Conservation (phyloP, 352 stramenopile genomes). For the Aphanomyces euteiches region DNA sequence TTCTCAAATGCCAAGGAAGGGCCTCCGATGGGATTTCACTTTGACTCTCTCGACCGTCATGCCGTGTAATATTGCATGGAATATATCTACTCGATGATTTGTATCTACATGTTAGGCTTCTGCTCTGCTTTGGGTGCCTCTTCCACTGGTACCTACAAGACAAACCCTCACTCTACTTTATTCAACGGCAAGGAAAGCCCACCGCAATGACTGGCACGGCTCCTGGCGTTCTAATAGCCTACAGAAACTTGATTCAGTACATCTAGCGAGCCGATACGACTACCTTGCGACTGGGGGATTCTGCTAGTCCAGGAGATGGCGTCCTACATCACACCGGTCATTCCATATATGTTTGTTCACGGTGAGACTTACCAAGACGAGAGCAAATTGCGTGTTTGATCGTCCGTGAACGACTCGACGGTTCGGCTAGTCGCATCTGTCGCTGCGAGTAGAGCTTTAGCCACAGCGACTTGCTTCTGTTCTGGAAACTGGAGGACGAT, state of each 20-base stretch:
- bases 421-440: neutral
- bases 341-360: neutral
- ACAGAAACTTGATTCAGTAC: neutral
- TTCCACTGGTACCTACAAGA: no score
- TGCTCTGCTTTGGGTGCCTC: no score
- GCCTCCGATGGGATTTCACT: no score
- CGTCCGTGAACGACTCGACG: neutral
- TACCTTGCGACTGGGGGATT: neutral
- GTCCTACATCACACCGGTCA: neutral
- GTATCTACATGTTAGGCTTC: no score
- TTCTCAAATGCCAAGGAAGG: no score
- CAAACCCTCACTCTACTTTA: no score
- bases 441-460: neutral
- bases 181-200: no score
- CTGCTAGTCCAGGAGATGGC: neutral
- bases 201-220: neutral
- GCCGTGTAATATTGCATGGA: no score
- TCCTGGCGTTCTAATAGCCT: neutral
- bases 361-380: neutral
- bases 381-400: neutral
- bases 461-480: neutral
- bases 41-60: no score
- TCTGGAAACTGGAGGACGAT: slow-evolving; percentile 1
- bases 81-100: no score
- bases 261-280: neutral